Conservation (phyloP, 1,139 yeast genomes). For the Geotrichum phurueaensis region DNA sequence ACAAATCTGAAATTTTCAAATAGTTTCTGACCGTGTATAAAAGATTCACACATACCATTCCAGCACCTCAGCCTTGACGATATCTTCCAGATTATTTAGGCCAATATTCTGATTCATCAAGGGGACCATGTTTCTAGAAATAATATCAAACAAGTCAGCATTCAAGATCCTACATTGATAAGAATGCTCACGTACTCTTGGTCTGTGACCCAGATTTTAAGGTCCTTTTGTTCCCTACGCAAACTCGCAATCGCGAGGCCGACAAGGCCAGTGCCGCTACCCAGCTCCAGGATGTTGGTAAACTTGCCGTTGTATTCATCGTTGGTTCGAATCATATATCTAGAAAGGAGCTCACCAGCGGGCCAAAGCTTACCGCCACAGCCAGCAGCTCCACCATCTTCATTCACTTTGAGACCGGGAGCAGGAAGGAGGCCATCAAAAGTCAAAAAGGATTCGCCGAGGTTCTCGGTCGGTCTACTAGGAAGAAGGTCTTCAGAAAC, state of each 20-base stretch:
- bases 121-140: slow-evolving; percentile 37
- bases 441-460: slow-evolving; percentile 39
- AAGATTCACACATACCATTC: slow-evolving; percentile 36
- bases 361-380: slow-evolving; percentile 60
- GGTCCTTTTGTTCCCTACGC: slow-evolving; percentile 30
- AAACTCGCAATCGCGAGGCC: slow-evolving; percentile 39
- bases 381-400: slow-evolving; percentile 53
- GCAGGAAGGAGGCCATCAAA: slow-evolving; percentile 40
- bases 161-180: neutral
- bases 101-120: slow-evolving; percentile 43
- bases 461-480: slow-evolving; percentile 35
- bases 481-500: slow-evolving; percentile 31
- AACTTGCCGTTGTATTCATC: slow-evolving; percentile 26
- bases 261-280: slow-evolving; percentile 53
- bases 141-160: slow-evolving; percentile 5
- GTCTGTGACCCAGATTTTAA: slow-evolving; percentile 42
- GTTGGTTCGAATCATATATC: slow-evolving; percentile 36
- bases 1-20: neutral
- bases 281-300: slow-evolving; percentile 44
- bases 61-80: slow-evolving; percentile 41
- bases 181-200: slow-evolving; percentile 28
- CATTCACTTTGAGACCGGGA: slow-evolving; percentile 41
- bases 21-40: neutral
- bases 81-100: slow-evolving; percentile 36
- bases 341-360: slow-evolving; percentile 49